Evolutionary conservation across 768 basidiomycete genomes (phyloP).

Genomic region (Sutorius australiensis): DNA sequence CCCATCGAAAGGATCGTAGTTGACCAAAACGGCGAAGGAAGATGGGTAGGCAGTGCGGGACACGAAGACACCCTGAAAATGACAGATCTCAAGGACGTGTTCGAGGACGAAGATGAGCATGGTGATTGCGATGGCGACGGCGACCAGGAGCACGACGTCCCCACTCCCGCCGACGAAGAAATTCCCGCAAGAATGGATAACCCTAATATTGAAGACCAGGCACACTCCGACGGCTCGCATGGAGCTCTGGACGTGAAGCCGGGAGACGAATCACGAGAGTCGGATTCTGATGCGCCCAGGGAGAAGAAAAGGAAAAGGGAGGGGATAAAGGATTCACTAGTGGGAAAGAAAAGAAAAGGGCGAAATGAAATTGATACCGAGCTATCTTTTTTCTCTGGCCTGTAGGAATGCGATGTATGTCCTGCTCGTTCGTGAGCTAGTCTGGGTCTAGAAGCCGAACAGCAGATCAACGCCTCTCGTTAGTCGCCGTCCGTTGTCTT

Average conservation of each 20-base stretch:
- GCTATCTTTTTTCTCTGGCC: slow-evolving; percentile 62
- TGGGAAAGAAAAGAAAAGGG: slow-evolving; percentile 53
- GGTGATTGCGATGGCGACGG: slow-evolving; percentile 23
- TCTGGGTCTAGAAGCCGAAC: not conserved
- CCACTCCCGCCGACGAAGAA: slow-evolving; percentile 24
- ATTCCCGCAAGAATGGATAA: slow-evolving; percentile 15
- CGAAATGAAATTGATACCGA: slow-evolving; percentile 56
- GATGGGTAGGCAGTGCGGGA: slow-evolving; percentile 91
- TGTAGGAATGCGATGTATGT: slow-evolving; percentile 33
- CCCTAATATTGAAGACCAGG: slow-evolving; percentile 6
- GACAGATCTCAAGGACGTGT: slow-evolving; percentile 78
- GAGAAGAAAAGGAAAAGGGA: slow-evolving; percentile 56
- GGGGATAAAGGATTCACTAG: slow-evolving; percentile 47
- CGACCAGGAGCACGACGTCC: slow-evolving; percentile 18
- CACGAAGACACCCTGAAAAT: slow-evolving; percentile 85
- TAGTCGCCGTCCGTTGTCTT: not conserved
- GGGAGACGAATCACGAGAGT: slow-evolving; percentile 24
- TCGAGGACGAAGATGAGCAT: slow-evolving; percentile 41
- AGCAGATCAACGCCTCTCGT: not conserved
- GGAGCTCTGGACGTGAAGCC: slow-evolving; percentile 11
- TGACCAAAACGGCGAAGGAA: slow-evolving; percentile 50
- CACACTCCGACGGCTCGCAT: not conserved
- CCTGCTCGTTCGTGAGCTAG: not conserved
- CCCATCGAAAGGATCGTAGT: slow-evolving; percentile 85
- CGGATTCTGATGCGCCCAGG: slow-evolving; percentile 30